phyloP scores from a whole-genome alignment of 768 basidiomycete genomes.

The Lactifluus subvellereus region DNA sequence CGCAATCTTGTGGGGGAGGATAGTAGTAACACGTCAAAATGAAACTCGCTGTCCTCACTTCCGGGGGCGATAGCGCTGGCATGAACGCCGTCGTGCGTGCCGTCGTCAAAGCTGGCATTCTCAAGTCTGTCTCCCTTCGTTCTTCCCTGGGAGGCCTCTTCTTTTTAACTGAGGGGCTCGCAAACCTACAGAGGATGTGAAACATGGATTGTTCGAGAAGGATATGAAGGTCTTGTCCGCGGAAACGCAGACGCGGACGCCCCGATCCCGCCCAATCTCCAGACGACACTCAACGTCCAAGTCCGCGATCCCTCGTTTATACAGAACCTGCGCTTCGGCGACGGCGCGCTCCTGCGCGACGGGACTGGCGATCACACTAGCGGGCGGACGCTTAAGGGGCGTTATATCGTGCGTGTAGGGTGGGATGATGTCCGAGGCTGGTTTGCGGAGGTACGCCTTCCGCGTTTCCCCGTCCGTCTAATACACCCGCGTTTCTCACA shows the following conservation, averaged over 20 bases:
- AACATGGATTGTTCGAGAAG: slow-evolving; percentile 93
- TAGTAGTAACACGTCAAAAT: slow-evolving; percentile 34
- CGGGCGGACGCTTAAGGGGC: slow-evolving; percentile 75
- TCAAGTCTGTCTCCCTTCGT: slow-evolving; percentile 51
- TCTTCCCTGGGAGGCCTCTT: neutral
- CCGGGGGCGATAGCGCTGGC: slow-evolving; percentile 96
- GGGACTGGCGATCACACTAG: slow-evolving; percentile 69
- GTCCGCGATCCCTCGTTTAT: slow-evolving; percentile 38
- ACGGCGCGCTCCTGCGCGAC: slow-evolving; percentile 68
- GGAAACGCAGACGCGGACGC: slow-evolving; percentile 52
- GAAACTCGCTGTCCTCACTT: slow-evolving; percentile 93
- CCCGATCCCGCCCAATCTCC: slow-evolving; percentile 24
- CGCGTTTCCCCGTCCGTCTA: neutral
- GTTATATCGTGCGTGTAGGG: slow-evolving; percentile 91
- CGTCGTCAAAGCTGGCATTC: slow-evolving; percentile 87
- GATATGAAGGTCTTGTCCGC: slow-evolving; percentile 94
- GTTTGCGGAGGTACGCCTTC: slow-evolving; percentile 64
- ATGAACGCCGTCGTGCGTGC: slow-evolving; percentile 95
- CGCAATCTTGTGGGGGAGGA: neutral
- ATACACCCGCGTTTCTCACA: neutral
- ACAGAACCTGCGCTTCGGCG: slow-evolving; percentile 78
- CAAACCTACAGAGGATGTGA: slow-evolving; percentile 75
- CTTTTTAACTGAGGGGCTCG: neutral
- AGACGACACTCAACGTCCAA: slow-evolving; percentile 25
- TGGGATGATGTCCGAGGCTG: slow-evolving; percentile 98